Conservation (phyloP, 2,329 filamentous ascomycete genomes). For the Diaporthe aspalathi region DNA sequence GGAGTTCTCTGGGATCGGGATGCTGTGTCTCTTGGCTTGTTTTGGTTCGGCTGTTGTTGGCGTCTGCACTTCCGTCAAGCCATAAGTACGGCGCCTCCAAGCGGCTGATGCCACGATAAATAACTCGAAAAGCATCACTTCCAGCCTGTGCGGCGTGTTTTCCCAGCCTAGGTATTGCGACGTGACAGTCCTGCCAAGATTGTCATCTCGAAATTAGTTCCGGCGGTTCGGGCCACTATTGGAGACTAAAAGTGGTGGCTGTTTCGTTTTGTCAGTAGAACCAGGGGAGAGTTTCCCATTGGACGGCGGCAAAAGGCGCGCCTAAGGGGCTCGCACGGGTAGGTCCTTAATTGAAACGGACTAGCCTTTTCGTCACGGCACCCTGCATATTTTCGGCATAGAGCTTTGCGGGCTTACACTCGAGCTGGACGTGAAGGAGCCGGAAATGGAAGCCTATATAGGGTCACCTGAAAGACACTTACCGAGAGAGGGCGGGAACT, state of each 20-base stretch:
- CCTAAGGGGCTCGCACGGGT: conserved; percentile 28
- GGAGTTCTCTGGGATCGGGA: not conserved
- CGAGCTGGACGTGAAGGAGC: not conserved
- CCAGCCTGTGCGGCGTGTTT: not conserved
- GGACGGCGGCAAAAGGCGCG: conserved; percentile 28
- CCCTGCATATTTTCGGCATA: conserved; percentile 21
- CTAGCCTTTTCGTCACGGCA: conserved; percentile 22
- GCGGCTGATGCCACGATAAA: not conserved
- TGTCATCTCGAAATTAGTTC: conserved; percentile 14
- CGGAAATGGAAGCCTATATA: conserved; percentile 12
- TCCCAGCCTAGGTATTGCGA: not conserved
- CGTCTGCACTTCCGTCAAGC: not conserved
- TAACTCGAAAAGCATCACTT: not conserved
- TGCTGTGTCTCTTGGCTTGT: conserved; percentile 17
- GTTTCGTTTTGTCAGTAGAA: conserved; percentile 23
- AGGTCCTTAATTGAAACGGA: conserved; percentile 19
- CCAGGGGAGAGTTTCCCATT: not conserved
- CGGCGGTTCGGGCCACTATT: conserved; percentile 28
- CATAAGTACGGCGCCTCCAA: not conserved
- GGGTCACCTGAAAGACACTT: not conserved
- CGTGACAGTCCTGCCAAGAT: conserved; percentile 17
- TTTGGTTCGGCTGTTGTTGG: not conserved
- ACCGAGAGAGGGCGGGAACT: not conserved
- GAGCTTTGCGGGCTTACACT: not conserved
- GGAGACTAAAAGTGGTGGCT: conserved; percentile 27